Base-by-base conservation (phyloP, 768 basidiomycete genomes). In the Suillus clintonianus region DNA sequence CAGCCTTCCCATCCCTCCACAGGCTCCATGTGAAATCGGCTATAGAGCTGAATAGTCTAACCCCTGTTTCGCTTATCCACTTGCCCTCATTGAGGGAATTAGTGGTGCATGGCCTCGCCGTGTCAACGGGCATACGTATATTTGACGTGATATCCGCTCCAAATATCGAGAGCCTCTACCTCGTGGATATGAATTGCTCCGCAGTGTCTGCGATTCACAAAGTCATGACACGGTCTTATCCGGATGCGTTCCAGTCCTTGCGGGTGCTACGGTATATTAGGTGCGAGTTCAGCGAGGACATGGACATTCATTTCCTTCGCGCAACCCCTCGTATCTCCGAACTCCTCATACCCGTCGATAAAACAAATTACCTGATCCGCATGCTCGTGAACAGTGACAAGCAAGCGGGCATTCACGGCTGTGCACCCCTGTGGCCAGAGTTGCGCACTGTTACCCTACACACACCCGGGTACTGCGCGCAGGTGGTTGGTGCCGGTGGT, bases 361-460 rank as follows among this genome's bases (percentile, higher is more conserved):
- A 67, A 56, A 56, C 75, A 45, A 69, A 76, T 64, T 74, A 69
- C 19, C 68, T 75, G 45, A 34, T 76, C 0, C 71, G 75, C 54
- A 60, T 76, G 60, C 76, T 76, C 27, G 67, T 76, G 57, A 76
- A 76, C 10, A 75, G 76, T 42, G 76, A 77, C 59, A 75, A 77
- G 53, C 74, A 75, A 32, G 75, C 75, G 17, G 63, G 63, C 11
- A 72, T 75, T 58, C 63, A 68, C 10, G 72, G 69, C 0, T 72
- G 70, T 22, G 54, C 68, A 15, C 72, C 74, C 1, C 72, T 77
- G 74, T 75, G 74, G 74, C 64, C 71, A 0, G 56, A 41, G n/a
- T 45, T 75, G 54, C 69, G 62, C 27, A 69, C 65, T 2, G 57
- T 75, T 37, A 77, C 74, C 42, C 15, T 75, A 0, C 74, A 75